Conservation (phyloP, 164 flowering plant genomes). For the Nymphaea thermarum region DNA sequence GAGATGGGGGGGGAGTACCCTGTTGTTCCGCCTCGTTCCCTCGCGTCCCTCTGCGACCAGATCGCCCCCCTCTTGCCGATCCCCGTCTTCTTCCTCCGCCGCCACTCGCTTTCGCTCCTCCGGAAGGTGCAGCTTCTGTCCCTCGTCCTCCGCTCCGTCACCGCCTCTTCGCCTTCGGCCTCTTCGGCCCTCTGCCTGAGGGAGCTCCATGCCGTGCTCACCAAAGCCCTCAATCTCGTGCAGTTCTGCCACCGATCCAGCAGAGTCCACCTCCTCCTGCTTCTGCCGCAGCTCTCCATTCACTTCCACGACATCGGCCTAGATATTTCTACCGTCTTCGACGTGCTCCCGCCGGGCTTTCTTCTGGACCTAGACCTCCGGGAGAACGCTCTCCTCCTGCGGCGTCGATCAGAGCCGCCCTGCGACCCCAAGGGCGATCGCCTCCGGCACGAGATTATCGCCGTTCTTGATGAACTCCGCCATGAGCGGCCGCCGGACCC, state of each 20-base stretch:
- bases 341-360: slow-evolving; percentile 64
- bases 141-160: slow-evolving; percentile 27
- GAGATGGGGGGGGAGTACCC: neutral
- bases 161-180: slow-evolving; percentile 14
- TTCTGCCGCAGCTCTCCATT: slow-evolving; percentile 58
- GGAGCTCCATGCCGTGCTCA: slow-evolving; percentile 62
- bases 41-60: neutral
- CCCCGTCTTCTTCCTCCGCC: slow-evolving; percentile 41
- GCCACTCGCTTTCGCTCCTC: slow-evolving; percentile 46
- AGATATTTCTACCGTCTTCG: slow-evolving; percentile 75
- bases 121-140: slow-evolving; percentile 49
- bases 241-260: slow-evolving; percentile 63
- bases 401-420: slow-evolving; percentile 36
- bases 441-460: slow-evolving; percentile 29
- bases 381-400: slow-evolving; percentile 48
- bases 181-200: slow-evolving; percentile 58
- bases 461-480: slow-evolving; percentile 56
- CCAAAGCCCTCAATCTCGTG: slow-evolving; percentile 54
- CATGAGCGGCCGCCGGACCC: slow-evolving; percentile 34
- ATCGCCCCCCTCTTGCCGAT: neutral
- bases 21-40: neutral
- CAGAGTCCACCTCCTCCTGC: slow-evolving; percentile 69
- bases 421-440: slow-evolving; percentile 56
- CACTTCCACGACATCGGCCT: slow-evolving; percentile 70
- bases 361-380: slow-evolving; percentile 56